Evolutionary conservation across 805 yeast species (phyloP).

Genomic region (Brettanomyces nanus): DNA sequence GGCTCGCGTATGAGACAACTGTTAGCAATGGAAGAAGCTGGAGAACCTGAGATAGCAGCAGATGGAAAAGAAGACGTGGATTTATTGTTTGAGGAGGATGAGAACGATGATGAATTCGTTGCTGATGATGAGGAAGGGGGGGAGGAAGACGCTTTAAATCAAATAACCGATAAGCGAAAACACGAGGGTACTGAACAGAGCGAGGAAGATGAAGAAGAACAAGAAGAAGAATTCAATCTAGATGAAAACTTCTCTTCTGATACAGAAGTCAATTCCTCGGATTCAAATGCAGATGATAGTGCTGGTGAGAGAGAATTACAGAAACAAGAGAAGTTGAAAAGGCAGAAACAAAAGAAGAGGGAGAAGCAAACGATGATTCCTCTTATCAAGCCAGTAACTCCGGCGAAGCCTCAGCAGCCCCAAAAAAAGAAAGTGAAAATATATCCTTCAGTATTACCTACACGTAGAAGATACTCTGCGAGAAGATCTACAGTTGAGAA

Average conservation of each 20-base stretch:
- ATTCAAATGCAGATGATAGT: conserved; percentile 53
- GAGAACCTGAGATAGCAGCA: conserved; percentile 13
- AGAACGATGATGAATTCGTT: conserved; percentile 42
- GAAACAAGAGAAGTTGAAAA: conserved; percentile 22
- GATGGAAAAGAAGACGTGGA: conserved; percentile 61
- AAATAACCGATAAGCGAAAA: conserved; percentile 3
- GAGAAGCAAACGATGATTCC: conserved; percentile 10
- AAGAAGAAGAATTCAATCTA: conserved; percentile 20
- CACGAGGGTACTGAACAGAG: conserved; percentile 10
- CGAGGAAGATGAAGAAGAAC: conserved; percentile 25
- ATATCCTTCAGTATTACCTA: conserved; percentile 24
- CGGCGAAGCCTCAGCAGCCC: conserved; percentile 24
- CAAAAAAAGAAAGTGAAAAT: conserved; percentile 5
- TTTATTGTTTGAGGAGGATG: conserved; percentile 59
- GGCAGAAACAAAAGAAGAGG: conserved; percentile 39
- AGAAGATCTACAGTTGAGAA: conserved; percentile 72
- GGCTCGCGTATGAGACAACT: conserved; percentile 75
- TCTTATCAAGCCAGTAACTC: conserved; percentile 11
- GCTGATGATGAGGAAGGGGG: conserved; percentile 22
- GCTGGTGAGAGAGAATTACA: conserved; percentile 32
- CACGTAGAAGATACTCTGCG: conserved; percentile 61
- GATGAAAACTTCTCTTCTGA: conserved; percentile 20
- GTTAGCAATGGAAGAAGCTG: conserved; percentile 56
- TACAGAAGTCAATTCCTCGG: conserved; percentile 51
- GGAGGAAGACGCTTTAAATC: conserved; percentile 22